Evolutionary conservation across 352 stramenopile species (phyloP), one percentile per base, ranked within the genome.

Genomic region (Pelagophyceae sp.): DNA sequence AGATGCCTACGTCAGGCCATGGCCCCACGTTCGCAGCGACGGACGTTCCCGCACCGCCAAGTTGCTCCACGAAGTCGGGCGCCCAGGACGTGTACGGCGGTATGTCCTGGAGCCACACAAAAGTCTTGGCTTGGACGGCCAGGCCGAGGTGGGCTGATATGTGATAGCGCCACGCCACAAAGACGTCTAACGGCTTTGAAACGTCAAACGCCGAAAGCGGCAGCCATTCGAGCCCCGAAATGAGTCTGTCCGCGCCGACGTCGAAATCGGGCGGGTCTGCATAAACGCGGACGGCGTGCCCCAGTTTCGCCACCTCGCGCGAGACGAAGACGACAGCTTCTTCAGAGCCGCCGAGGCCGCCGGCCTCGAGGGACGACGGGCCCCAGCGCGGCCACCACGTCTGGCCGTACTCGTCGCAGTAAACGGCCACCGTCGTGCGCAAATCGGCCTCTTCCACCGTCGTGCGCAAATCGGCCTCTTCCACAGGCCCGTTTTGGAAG

Each of bases 321-420:
- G 90, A 81, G 23, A 97, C 77, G 76, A 94, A 95, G 29, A 96
- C 87, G 0, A 96, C 91, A 0, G 92, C 89, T 83, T 96, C 91
- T 80, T 97, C 92, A 6, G 90, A 96, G 0, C 92, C 92, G 35
- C 92, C 92, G 25, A 96, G 83, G 11, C 90, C 92, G 32, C 78
- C 71, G 0, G 72, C 82, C 20, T 45, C 38, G 2, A 93, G 80
- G 0, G 88, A 94, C 1, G 85, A 90, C 37, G 90, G 91, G 0
- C 91, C 91, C 92, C 92, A 96, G 17, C 87, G 54, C 0, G 82
- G 83, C 90, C 91, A 96, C 92, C 91, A 96, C 23, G 85, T 87
- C 64, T 96, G 89, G 0, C 84, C 89, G 70, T 96, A 97, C 76
- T 97, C 92, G 77, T 96, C 77, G 84, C 92, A 97, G 80, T 95